Percentiles rank a stretch among this genome's conserved stretches.
Conservation (phyloP, 768 basidiomycete genomes). For the Podaxis sp. region DNA sequence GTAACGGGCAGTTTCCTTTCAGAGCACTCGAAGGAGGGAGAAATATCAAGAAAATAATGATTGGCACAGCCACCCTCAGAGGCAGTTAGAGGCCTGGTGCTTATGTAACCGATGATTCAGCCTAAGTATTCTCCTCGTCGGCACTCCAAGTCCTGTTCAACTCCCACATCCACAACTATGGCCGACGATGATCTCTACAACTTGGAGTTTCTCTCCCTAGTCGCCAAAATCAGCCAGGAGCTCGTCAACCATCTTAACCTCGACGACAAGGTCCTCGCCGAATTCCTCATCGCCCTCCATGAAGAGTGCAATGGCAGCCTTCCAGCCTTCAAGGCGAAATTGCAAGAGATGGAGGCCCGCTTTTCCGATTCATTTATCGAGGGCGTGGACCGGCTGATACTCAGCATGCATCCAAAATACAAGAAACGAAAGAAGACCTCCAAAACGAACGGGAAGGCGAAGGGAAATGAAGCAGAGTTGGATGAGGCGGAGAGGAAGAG, state of each 20-base stretch:
- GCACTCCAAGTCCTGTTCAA: slow-evolving; percentile 4
- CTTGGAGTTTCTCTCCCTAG: slow-evolving; percentile 89
- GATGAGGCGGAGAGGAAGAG: slow-evolving; percentile 75
- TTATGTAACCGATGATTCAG: neutral
- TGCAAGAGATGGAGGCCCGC: slow-evolving; percentile 74
- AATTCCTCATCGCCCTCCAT: slow-evolving; percentile 92
- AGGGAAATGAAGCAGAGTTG: slow-evolving; percentile 32
- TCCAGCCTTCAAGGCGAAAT: slow-evolving; percentile 76
- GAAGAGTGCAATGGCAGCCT: slow-evolving; percentile 74
- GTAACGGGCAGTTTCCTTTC: neutral
- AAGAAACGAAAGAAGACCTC: slow-evolving; percentile 58
- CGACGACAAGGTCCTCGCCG: slow-evolving; percentile 91
- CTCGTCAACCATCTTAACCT: slow-evolving; percentile 83
- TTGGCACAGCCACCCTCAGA: slow-evolving; percentile 13
- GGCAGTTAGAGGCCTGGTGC: slow-evolving; percentile 9
- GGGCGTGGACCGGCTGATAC: slow-evolving; percentile 91
- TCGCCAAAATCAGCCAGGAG: slow-evolving; percentile 91
- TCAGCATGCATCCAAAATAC: slow-evolving; percentile 94
- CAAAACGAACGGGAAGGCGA: slow-evolving; percentile 38
- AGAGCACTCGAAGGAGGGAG: neutral
- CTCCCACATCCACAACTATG: slow-evolving; percentile 38
- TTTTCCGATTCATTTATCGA: slow-evolving; percentile 91
- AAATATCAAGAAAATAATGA: neutral
- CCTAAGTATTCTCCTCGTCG: neutral
- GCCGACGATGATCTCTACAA: slow-evolving; percentile 80